phyloP scores from a whole-genome alignment of 108 stramenopile genomes.

The Nitzschia sp. region DNA sequence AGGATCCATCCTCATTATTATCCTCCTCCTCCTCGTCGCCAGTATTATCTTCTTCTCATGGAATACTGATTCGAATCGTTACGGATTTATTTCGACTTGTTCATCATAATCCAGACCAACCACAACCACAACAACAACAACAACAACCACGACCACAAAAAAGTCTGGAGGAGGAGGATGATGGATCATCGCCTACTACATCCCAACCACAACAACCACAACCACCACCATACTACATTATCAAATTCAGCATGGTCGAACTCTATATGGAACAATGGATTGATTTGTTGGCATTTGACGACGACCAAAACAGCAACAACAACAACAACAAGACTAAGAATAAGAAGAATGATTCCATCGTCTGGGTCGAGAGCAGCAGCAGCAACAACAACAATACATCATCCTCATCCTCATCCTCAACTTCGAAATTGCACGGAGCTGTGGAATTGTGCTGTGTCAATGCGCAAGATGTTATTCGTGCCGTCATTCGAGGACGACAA shows the following conservation, averaged over 20 bases:
- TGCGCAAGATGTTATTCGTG: slow-evolving; percentile 62
- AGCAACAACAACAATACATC: no score
- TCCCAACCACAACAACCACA: no score
- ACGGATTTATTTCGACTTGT: slow-evolving; percentile 57
- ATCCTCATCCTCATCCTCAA: no score
- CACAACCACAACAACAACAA: no score
- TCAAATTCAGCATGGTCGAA: slow-evolving; percentile 90
- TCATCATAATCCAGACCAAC: no score
- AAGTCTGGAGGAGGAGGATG: no score
- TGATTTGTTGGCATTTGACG: slow-evolving; percentile 69
- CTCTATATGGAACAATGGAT: slow-evolving; percentile 92
- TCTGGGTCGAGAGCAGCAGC: slow-evolving; percentile 11
- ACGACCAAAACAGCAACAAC: background rate
- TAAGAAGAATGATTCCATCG: background rate
- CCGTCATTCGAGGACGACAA: slow-evolving; percentile 44
- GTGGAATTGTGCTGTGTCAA: slow-evolving; percentile 71
- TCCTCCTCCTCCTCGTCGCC: background rate
- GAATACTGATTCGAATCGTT: slow-evolving; percentile 63
- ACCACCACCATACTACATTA: slow-evolving; percentile 43
- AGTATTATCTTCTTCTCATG: slow-evolving; percentile 14
- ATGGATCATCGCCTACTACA: no score
- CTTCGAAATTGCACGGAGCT: slow-evolving; percentile 24
- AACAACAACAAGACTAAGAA: background rate
- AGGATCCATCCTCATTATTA: background rate
- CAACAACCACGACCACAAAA: no score